Base-by-base conservation (phyloP, 495 filamentous ascomycete genomes). In the Aspergillus funiculosus region DNA sequence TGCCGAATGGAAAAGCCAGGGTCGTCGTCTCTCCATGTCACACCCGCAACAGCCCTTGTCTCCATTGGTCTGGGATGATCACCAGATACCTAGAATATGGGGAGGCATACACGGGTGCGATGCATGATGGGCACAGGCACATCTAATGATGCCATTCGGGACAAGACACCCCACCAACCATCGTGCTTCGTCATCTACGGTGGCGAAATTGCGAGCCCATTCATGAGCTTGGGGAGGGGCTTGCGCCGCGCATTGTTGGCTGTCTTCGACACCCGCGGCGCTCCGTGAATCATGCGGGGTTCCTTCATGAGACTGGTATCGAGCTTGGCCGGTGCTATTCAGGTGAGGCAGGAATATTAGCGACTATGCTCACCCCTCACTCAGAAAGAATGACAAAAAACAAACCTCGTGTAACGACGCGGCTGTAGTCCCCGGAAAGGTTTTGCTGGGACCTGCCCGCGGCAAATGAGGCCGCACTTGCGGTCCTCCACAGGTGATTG, bases 401-500 rank as follows among this genome's bases (percentile, higher is more conserved):
- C 73, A 53, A 65, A 83, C 79, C 80, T 73, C 82, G 66, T 30
- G 72, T 79, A 13, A 67, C 69, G 25, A 79, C 63, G 37, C 72
- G 66, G 34, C 66, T 66, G 53, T 75, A 77, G 58, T 94, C 88
- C 14, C 80, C 82, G 9, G 82, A 79, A 42, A 92, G 80, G 37
- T 50, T 66, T 40, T 67, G 58, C 50, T 70, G 71, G 28, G 57
- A 60, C 52, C 83, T 78, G 47, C 70, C 83, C 5, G 87, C 82
- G 13, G 83, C 79, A 37, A 70, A 70, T 29, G 68, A 68, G 4
- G 83, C 86, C 9, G 94, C 87, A 39, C 83, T 82, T 5, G 92
- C 87, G 7, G 87, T 89, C 36, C 88, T 77, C 92, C 92, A 98
- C 24, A 94, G 76, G 60, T 98, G 92, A 57, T 96, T 90, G 8